Evolutionary conservation across 331 rosid species (phyloP).

Genomic region (Quercus lobata): DNA sequence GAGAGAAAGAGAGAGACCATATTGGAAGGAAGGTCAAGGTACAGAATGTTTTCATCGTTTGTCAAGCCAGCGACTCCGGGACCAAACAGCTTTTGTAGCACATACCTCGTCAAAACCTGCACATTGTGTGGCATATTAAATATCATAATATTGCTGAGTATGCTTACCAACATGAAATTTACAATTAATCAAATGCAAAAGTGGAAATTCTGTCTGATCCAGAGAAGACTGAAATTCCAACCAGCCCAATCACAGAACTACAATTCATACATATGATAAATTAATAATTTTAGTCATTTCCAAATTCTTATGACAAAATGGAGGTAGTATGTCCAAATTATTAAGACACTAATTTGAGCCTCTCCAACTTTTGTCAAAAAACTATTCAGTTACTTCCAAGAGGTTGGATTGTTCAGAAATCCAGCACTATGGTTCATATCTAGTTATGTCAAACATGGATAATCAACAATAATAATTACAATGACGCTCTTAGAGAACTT

Average conservation of each 20-base stretch:
- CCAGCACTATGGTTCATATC: neutral
- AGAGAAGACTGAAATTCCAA: neutral
- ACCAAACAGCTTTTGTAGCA: constrained; percentile 73
- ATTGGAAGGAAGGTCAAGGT: constrained; percentile 87
- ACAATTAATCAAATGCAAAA: neutral
- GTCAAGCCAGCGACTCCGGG: constrained; percentile 59
- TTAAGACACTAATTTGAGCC: neutral
- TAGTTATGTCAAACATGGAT: neutral
- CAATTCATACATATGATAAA: neutral
- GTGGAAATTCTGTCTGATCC: neutral
- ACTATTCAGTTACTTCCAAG: neutral
- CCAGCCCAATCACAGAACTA: neutral
- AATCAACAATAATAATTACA: neutral
- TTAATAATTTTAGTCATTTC: too few species aligned
- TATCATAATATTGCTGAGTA: constrained; percentile 5
- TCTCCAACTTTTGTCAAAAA: neutral
- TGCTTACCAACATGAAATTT: neutral
- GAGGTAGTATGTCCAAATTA: neutral
- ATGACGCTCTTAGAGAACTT: too few species aligned
- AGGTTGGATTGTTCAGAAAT: neutral
- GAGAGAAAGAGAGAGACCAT: constrained; percentile 45
- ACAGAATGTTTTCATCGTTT: constrained; percentile 45
- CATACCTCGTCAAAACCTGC: constrained; percentile 77
- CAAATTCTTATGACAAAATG: neutral
- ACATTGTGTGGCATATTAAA: neutral